phyloP scores from a whole-genome alignment of 164 flowering plant genomes.

The Magnolia changhungtana region DNA sequence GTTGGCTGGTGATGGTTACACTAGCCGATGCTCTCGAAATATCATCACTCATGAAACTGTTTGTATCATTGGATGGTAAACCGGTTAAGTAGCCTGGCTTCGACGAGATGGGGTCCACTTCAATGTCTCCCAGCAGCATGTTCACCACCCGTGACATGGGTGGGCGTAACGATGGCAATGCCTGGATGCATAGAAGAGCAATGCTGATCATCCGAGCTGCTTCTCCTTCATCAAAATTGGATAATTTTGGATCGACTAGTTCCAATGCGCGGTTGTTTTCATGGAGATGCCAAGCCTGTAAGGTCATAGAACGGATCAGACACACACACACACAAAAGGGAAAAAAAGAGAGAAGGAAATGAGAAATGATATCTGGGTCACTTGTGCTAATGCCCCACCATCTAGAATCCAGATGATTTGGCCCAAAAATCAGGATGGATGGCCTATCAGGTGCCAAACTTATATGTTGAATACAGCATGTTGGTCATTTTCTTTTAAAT shows the following conservation, averaged over 20 bases:
- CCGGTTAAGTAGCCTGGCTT: conserved; percentile 26
- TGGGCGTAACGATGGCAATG: conserved; percentile 53
- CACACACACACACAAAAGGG: too few relatives aligned
- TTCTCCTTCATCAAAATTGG: conserved; percentile 37
- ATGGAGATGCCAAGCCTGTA: conserved; percentile 53
- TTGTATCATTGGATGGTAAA: conserved; percentile 12
- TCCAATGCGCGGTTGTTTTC: conserved; percentile 34
- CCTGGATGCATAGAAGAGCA: conserved; percentile 61
- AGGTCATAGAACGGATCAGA: background rate
- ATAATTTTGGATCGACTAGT: conserved; percentile 39
- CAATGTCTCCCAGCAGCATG: conserved; percentile 60
- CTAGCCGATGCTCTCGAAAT: background rate
- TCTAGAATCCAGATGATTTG: too few relatives aligned
- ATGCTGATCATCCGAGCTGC: conserved; percentile 41
- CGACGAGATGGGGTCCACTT: conserved; percentile 37
- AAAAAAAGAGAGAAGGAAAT: too few relatives aligned
- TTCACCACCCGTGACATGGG: conserved; percentile 61
- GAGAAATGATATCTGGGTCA: too few relatives aligned
- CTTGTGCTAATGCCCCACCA: too few relatives aligned
- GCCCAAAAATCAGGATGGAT: too few relatives aligned
- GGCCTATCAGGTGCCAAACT: too few relatives aligned
- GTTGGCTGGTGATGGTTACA: conserved; percentile 4
- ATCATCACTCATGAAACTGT: conserved; percentile 15
- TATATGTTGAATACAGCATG: too few relatives aligned
- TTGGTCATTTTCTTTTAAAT: too few relatives aligned